A percentile compares a stretch with the other conserved stretches of the same genome.
Evolutionary conservation across 768 basidiomycete genomes (phyloP).

Genomic region (Russula vinacea): DNA sequence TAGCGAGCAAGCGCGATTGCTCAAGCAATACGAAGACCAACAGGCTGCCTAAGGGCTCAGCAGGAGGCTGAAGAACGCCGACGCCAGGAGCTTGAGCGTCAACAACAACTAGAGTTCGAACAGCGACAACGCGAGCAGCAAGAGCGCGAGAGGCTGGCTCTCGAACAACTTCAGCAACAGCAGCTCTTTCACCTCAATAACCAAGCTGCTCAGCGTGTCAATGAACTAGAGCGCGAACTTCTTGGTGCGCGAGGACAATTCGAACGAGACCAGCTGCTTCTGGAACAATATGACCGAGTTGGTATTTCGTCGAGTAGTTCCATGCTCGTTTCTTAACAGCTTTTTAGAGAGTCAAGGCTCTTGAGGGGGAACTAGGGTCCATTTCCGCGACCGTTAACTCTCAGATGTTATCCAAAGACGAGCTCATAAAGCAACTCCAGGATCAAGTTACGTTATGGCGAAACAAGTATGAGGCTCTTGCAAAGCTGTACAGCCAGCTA

Average conservation of each 20-base stretch:
- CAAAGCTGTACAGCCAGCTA: constrained; percentile 97
- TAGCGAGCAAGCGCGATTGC: constrained; percentile 87
- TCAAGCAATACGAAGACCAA: constrained; percentile 95
- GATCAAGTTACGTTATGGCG: constrained; percentile 97
- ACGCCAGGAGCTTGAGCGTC: constrained; percentile 72
- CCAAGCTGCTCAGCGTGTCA: constrained; percentile 68
- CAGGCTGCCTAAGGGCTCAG: constrained; percentile 75
- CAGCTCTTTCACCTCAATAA: constrained; percentile 80
- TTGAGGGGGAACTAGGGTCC: constrained; percentile 83
- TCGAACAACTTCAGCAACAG: constrained; percentile 82
- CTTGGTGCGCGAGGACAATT: constrained; percentile 95
- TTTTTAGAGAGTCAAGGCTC: constrained; percentile 84
- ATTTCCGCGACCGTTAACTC: constrained; percentile 73
- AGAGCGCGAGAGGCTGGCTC: constrained; percentile 82
- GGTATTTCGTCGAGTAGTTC: constrained; percentile 35
- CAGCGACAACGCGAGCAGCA: constrained; percentile 83
- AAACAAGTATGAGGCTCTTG: constrained; percentile 97
- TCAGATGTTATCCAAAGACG: constrained; percentile 90
- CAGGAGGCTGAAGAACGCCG: constrained; percentile 79
- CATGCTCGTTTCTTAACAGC: background rate
- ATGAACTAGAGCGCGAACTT: constrained; percentile 86
- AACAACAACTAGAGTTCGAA: constrained; percentile 86
- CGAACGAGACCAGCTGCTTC: constrained; percentile 94
- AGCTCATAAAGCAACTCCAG: constrained; percentile 91
- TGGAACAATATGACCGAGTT: constrained; percentile 96